Evolutionary conservation across 2,329 filamentous ascomycete genomes (phyloP), one percentile per base, ranked within the genome.

Genomic region (Setomelanomma holmii): DNA sequence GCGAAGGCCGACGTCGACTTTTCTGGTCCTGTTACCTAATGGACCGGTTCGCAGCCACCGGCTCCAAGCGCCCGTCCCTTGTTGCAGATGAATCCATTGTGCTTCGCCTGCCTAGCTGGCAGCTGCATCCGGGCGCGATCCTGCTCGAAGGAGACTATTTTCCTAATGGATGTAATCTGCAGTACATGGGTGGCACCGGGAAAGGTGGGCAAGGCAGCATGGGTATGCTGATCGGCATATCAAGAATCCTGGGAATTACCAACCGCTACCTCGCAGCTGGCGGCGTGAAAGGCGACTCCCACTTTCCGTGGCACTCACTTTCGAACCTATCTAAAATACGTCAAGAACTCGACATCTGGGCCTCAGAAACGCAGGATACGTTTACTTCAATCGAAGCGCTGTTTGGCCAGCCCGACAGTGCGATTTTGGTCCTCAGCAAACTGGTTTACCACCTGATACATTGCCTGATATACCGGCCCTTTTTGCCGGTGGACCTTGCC

Each of bases 21-120:
- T 96, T 96, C 73, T 96, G 91, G 91, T 88, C 89, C 2, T 93
- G 90, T 69, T 96, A 95, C 64, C 78, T 96, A 21, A 87, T 96
- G 73, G 91, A 96, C 68, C 84, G 89, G n/a, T 95, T 93, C 63
- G 83, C 88, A 61, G 85, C 89, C 1, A 91, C 89, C 60, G 91
- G 91, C 14, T 93, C 91, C 3, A 91, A 89, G 65, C 82, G 91
- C 8, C 90, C 91, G 0, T 90, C 89, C n/a, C 78, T 96, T 6
- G 87, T 95, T 20, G 83, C 85, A 21, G 91, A 96, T 72, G 86
- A 90, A 67, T 87, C 86, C 1, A 89, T 96, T 53, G 77, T 89
- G 14, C 78, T 96, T 40, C 85, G 89, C 30, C 78, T 96, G 3
- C 91, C 91, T 0, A 88, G 88, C 24, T 92, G 89, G 88, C 82